Evolutionary conservation across 345 rosid species (phyloP), one percentile per base, ranked within the genome.

Genomic region (Firmiana major): DNA sequence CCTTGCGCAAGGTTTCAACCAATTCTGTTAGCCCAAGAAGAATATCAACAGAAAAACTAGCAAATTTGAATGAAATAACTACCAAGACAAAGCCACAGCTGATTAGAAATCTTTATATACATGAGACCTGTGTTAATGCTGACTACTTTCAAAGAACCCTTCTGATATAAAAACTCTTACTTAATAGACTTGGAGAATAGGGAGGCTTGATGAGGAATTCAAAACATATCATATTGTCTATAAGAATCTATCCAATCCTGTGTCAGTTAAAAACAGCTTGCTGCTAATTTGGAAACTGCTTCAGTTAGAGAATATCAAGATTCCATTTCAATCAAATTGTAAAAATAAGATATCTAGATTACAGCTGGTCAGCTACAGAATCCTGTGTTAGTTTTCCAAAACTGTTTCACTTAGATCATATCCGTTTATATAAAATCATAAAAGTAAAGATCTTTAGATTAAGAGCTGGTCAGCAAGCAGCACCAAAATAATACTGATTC

Each of bases 1-100:
- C 93, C 81, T 51, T 86, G 64, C 97, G 97, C 99, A 98, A 96
- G 65, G 75, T 86, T 87, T 93, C 99, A 81, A 96, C 89, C 19
- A 87, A 88, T 80, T 93, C 99, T 96, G 90, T 85, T 82, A 24
- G 66, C 76, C 84, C 59, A 70, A 81, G 59, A 79, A 77, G n/a
- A 79, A 79, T 54, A 63, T 2, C 77, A 79, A 76, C 6, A 78
- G 82, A 74, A 54, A 75, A 43, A 74, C 58, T 74, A 70, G 51
- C 69, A 73, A 71, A 36, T 71, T 34, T 36, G 53, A 36, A 34
- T 34, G 31, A n/a, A 53, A 53, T 22, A 51, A 19, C 1, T 48
- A 70, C 15, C 7, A 70, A 51, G 22, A 34, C 43, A 51, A 53
- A 19, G 17, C 22, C 40, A 46, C 43, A 31, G 6, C 43, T 34